Evolutionary conservation across 192 early-diverging fungal species (phyloP).

Genomic region (Coemansia sp.): DNA sequence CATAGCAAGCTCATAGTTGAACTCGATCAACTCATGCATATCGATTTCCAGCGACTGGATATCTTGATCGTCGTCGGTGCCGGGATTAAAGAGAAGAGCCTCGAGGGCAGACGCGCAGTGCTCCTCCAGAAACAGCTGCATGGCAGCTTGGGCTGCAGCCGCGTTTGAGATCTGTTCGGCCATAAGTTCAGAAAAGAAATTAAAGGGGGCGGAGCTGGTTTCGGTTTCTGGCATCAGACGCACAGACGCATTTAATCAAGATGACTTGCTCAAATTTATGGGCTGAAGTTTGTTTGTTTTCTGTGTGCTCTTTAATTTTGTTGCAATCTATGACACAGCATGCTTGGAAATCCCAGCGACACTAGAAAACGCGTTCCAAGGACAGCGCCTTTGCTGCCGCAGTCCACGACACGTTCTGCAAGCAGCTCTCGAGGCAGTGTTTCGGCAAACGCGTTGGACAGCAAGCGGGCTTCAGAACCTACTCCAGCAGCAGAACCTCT

Average conservation of each 20-base stretch:
- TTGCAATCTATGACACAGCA: constrained; percentile 7
- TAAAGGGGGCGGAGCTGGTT: no score
- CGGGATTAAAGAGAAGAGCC: neutral
- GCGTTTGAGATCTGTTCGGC: constrained; percentile 3
- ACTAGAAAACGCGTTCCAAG: neutral
- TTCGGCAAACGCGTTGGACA: neutral
- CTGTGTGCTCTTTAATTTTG: neutral
- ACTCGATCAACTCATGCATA: constrained; percentile 25
- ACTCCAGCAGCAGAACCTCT: neutral
- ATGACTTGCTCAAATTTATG: no score
- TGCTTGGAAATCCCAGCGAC: constrained; percentile 8
- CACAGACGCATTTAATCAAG: no score
- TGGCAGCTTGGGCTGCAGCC: constrained; percentile 7
- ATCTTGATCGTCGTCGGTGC: neutral
- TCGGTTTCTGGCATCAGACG: no score
- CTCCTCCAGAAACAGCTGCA: constrained; percentile 14
- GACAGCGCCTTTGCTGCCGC: neutral
- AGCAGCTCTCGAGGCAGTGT: neutral
- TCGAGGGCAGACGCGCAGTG: constrained; percentile 1
- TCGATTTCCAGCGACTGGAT: constrained; percentile 15
- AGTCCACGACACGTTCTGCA: neutral
- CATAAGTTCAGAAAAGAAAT: neutral
- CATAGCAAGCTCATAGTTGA: constrained; percentile 24
- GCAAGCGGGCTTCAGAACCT: neutral
- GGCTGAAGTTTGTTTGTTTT: neutral